Conservation (phyloP, 2,329 filamentous ascomycete genomes). For the Ceratocystis harringtonii region DNA sequence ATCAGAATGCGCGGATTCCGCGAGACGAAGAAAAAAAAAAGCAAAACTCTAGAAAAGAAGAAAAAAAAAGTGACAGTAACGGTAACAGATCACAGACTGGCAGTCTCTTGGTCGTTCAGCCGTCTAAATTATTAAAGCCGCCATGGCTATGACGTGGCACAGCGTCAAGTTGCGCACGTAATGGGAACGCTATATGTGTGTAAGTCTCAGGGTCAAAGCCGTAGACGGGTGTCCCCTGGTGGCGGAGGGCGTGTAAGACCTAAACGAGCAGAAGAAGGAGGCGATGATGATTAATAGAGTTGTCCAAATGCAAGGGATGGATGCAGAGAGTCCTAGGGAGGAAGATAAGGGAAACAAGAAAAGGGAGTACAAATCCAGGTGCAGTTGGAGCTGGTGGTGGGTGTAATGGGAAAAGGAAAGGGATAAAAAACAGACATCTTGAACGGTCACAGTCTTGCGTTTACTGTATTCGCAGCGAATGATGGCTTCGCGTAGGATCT, state of each 20-base stretch:
- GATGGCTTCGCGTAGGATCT: slow-evolving; percentile 39
- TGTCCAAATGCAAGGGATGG: no score
- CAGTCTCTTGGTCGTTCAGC: not conserved
- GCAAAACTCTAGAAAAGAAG: no score
- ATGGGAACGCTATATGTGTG: slow-evolving; percentile 18
- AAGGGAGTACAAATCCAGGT: not conserved
- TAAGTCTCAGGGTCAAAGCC: slow-evolving; percentile 38
- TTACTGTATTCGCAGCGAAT: slow-evolving; percentile 38
- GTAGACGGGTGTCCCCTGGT: slow-evolving; percentile 39
- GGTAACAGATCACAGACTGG: no score
- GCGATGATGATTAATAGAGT: no score
- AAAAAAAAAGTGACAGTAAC: not conserved
- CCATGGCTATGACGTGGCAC: not conserved
- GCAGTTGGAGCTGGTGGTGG: no score
- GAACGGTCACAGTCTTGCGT: slow-evolving; percentile 46
- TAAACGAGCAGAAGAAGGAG: slow-evolving; percentile 21
- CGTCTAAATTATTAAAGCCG: not conserved
- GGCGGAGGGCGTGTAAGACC: slow-evolving; percentile 38
- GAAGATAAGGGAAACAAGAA: not conserved
- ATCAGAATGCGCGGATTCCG: not conserved
- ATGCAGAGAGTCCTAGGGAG: not conserved
- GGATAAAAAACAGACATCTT: slow-evolving; percentile 36
- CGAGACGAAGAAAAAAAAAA: not conserved
- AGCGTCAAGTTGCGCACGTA: not conserved
- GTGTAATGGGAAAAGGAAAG: not conserved